Evolutionary conservation across 495 filamentous ascomycete genomes (phyloP), one percentile per base, ranked within the genome.

Genomic region (Xylaria longipes): DNA sequence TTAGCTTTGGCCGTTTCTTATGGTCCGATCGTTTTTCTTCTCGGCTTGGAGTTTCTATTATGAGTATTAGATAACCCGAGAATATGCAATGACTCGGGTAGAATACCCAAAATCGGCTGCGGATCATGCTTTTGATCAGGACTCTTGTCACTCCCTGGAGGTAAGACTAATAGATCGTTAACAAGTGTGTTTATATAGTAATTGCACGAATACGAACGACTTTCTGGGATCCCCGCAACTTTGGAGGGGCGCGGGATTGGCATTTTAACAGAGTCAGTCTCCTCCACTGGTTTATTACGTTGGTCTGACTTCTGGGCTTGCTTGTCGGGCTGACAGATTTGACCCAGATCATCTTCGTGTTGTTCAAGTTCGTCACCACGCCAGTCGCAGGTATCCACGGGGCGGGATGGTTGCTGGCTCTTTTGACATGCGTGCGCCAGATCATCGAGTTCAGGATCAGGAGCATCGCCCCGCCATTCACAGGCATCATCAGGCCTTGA

Each of bases 401-500:
- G 73, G 17, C 54, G 71, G 31, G 71, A 72, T 22, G 66, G 71
- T 45, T 73, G 22, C 46, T 69, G 57, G 35, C 62, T 67, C 14
- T 58, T 66, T 35, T 65, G 45, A n/a, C 41, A 41, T 60, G 65
- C 43, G 15, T 74, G 71, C 5, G 73, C 73, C 12, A 75, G 75
- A 35, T 77, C 73, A 22, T 77, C 77, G 20, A 77, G 56, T 63
- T 77, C 75, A 27, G 75, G 77, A 12, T 78, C 77, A 31, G 75
- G 70, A 48, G 77, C 61, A 56, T 78, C 75, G 15, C 73, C 77
- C 15, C 48, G 71, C 77, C 77, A 75, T 57, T 68, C 67, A 68
- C 75, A 77, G 25, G 57, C 58, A 7, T 72, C 73, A 50, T 46
- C 68, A 9, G 67, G 65, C 27, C n/a, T 31, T 25, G 20, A 45